Evolutionary conservation across 2,329 filamentous ascomycete genomes (phyloP).

Genomic region (Dactylellina cionopaga): DNA sequence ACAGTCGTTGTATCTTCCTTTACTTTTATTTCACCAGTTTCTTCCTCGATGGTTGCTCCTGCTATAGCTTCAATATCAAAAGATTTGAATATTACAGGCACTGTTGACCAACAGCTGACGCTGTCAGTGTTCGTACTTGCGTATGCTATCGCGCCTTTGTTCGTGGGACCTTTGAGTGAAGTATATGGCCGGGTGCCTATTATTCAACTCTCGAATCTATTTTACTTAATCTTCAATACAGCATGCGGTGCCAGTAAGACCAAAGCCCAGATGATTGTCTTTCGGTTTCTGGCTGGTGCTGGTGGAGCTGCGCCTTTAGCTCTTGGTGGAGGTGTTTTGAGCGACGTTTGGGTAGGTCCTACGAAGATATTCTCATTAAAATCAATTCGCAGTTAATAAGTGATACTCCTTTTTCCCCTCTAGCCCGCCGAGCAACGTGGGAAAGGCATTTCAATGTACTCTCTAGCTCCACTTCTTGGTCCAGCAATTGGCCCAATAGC

Average conservation of each 20-base stretch:
- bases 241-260: constrained; percentile 69
- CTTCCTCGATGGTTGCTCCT: constrained; percentile 69
- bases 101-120: constrained; percentile 63
- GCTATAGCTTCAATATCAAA: constrained; percentile 66
- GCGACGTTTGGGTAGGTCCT: constrained; percentile 55
- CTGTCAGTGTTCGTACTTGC: constrained; percentile 69
- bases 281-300: constrained; percentile 69
- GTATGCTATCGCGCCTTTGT: constrained; percentile 66
- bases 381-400: background rate
- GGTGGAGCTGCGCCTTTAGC: constrained; percentile 69
- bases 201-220: constrained; percentile 67
- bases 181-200: constrained; percentile 68
- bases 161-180: constrained; percentile 67
- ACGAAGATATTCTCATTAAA: constrained; percentile 33
- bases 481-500: constrained; percentile 73
- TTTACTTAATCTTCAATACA: constrained; percentile 70
- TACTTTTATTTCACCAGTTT: constrained; percentile 72
- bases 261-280: constrained; percentile 67
- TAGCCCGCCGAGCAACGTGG: constrained; percentile 73
- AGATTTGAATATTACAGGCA: constrained; percentile 66
- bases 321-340: constrained; percentile 59
- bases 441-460: constrained; percentile 71
- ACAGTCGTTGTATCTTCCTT: constrained; percentile 68
- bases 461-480: constrained; percentile 71
- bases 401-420: constrained; percentile 57